These are phyloP conservation scores for Eutrema yunnanense DNA, from an alignment of 345 rosid species.

Conservation along the genomic window DNA sequence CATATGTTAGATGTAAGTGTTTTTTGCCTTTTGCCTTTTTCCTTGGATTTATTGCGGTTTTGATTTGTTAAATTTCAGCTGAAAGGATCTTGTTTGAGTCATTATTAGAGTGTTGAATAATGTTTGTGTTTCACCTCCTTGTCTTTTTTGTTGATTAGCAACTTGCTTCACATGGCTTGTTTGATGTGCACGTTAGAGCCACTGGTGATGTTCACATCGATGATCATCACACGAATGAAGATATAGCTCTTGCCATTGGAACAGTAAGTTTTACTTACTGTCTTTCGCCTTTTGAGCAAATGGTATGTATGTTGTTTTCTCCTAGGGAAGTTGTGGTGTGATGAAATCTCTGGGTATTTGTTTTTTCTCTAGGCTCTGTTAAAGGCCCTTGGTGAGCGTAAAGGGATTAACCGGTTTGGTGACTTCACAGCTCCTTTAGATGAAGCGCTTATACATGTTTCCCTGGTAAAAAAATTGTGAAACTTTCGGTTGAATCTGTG, in stretches of 20 bases:
- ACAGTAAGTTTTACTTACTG: conserved; percentile 35
- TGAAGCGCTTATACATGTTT: conserved; percentile 84
- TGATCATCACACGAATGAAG: conserved; percentile 93
- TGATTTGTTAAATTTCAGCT: background rate
- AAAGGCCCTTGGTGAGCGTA: conserved; percentile 86
- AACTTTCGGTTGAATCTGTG: background rate
- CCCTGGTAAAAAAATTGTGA: conserved; percentile 44
- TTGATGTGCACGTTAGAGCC: conserved; percentile 83
- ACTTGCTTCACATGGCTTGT: conserved; percentile 91
- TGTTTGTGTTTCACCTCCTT: background rate
- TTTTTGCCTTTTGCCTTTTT: background rate
- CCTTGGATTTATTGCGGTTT: background rate
- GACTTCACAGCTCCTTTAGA: conserved; percentile 93
- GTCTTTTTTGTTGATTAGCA: conserved; percentile 43
- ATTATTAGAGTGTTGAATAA: background rate
- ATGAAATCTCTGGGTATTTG: background rate
- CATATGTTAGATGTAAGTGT: conserved; percentile 77
- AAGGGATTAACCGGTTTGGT: conserved; percentile 85
- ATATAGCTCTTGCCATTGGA: conserved; percentile 91
- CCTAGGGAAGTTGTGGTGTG: background rate
- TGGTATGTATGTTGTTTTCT: background rate
- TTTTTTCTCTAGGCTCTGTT: conserved; percentile 55
- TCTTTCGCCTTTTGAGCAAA: background rate
- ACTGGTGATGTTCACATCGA: conserved; percentile 90
- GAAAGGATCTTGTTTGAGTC: background rate